Conservation (phyloP, 495 filamentous ascomycete species). For the Bathelium albidoporum region DNA sequence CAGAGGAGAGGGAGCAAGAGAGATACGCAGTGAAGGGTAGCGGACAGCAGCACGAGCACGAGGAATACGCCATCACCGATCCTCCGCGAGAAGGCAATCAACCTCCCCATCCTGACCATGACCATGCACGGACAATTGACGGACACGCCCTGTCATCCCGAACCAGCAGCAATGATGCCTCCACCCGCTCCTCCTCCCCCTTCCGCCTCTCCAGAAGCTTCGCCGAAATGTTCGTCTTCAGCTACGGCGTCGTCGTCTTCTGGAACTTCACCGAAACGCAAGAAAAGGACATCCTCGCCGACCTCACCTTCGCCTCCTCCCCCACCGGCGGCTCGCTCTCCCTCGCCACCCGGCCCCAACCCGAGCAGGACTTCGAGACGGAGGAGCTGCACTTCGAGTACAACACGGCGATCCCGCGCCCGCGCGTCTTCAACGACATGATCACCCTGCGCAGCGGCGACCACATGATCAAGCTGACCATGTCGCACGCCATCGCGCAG, state of each 20-base stretch:
- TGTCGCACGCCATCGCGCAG: constrained; percentile 93
- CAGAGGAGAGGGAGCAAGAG: constrained; percentile 24
- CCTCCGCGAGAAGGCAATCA: constrained; percentile 7
- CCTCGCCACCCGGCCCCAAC: constrained; percentile 58
- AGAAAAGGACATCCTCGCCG: constrained; percentile 92
- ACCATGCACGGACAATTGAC: background rate
- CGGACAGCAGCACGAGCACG: background rate
- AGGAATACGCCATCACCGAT: constrained; percentile 2
- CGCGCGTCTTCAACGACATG: constrained; percentile 97
- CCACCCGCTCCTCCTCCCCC: constrained; percentile 5
- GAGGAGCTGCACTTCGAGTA: constrained; percentile 99
- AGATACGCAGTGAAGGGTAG: background rate
- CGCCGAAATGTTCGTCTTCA: constrained; percentile 96
- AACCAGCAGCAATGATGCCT: constrained; percentile 7
- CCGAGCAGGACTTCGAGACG: constrained; percentile 86
- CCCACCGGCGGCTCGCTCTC: constrained; percentile 33
- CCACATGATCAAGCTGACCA: constrained; percentile 98
- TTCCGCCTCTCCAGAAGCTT: constrained; percentile 44
- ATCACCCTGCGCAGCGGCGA: constrained; percentile 90
- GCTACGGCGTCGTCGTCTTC: constrained; percentile 94
- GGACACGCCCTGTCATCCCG: constrained; percentile 3
- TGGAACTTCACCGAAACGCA: constrained; percentile 96
- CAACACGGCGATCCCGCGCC: constrained; percentile 68
- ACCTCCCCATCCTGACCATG: background rate
- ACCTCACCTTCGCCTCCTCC: constrained; percentile 77